A percentile compares a stretch with the other conserved stretches of the same genome.
Conservation (phyloP, 2,329 filamentous ascomycete genomes). For the Nothopassalora personata region DNA sequence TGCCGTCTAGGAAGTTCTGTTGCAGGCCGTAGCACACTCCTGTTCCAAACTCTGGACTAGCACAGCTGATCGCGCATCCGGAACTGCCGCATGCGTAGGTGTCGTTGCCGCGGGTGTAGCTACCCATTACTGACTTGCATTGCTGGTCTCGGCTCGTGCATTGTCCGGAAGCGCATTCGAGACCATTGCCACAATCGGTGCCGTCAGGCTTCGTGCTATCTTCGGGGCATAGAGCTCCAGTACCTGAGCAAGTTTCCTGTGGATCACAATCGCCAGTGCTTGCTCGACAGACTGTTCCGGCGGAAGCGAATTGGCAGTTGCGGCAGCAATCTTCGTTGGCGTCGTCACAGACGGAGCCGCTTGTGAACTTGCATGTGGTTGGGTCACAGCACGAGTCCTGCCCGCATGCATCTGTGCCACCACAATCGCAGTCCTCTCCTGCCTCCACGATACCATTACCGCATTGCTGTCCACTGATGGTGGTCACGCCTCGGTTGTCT, state of each 20-base stretch:
- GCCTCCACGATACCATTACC: constrained; percentile 95
- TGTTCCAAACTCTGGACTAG: constrained; percentile 60
- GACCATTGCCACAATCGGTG: constrained; percentile 61
- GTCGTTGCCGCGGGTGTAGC: constrained; percentile 65
- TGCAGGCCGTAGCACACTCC: constrained; percentile 69
- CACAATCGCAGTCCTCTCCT: constrained; percentile 95
- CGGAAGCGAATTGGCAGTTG: constrained; percentile 61
- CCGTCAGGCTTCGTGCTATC: constrained; percentile 68
- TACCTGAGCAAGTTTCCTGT: constrained; percentile 74
- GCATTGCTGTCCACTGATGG: constrained; percentile 77
- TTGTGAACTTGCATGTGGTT: constrained; percentile 77
- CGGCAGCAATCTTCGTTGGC: constrained; percentile 80
- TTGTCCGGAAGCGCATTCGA: constrained; percentile 84
- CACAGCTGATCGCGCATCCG: constrained; percentile 72
- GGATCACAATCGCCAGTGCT: constrained; percentile 81
- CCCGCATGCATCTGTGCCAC: constrained; percentile 65
- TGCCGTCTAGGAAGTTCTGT: constrained; percentile 93
- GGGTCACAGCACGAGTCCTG: constrained; percentile 78
- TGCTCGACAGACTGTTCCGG: constrained; percentile 70
- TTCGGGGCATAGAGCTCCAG: constrained; percentile 63
- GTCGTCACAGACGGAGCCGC: constrained; percentile 71
- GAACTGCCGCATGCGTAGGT: constrained; percentile 71
- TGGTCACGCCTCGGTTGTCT: constrained; percentile 78
- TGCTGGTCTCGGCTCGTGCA: constrained; percentile 89
- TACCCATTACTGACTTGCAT: constrained; percentile 78